phyloP scores from a whole-genome alignment of 2,329 filamentous ascomycete species.

The Botrytis medusae region DNA sequence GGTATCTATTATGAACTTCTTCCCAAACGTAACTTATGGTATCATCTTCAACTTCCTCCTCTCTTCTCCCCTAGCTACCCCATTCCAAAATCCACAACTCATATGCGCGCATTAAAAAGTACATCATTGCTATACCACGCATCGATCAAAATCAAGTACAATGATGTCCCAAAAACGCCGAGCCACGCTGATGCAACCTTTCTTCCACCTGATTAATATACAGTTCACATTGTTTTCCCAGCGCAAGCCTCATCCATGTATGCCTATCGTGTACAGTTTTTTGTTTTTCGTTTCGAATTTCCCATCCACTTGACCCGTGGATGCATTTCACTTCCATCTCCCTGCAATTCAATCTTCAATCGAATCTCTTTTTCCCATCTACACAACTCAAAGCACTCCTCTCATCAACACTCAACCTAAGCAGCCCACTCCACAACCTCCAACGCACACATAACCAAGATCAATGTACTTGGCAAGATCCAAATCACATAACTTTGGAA shows the following conservation, averaged over 20 bases:
- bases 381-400: background rate
- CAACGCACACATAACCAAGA: slow-evolving; percentile 86
- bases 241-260: background rate
- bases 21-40: background rate
- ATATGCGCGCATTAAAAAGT: background rate
- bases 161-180: slow-evolving; percentile 11
- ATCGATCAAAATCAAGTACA: background rate
- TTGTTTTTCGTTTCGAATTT: background rate
- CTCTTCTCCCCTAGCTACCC: background rate
- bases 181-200: slow-evolving; percentile 4
- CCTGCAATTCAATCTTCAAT: background rate
- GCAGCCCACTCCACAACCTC: slow-evolving; percentile 88
- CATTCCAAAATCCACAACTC: background rate
- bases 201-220: background rate
- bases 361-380: too few species aligned
- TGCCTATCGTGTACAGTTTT: slow-evolving; percentile 1
- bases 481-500: slow-evolving; percentile 98
- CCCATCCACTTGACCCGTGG: background rate
- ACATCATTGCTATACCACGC: background rate
- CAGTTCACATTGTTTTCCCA: background rate
- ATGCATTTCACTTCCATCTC: background rate
- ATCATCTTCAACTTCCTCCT: background rate
- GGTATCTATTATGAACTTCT: background rate
- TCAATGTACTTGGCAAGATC: slow-evolving; percentile 89
- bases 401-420: background rate